These are phyloP conservation scores for Gentiana dahurica DNA, from an alignment of 257 asterid species.

Conservation along the genomic window DNA sequence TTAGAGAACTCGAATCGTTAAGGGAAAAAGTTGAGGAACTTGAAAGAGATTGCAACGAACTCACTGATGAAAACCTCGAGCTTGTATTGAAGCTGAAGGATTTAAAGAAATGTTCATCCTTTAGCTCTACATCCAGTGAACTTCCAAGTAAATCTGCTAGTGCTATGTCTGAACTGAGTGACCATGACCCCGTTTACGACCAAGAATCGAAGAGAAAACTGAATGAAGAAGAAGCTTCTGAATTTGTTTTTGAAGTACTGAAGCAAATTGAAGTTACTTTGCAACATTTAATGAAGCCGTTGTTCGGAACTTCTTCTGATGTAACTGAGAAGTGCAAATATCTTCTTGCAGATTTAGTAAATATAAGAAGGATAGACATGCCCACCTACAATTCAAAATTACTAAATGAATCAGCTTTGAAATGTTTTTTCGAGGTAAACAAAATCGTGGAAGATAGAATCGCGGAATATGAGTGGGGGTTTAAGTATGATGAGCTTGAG, in stretches of 20 bases:
- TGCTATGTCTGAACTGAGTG: conserved; percentile 47
- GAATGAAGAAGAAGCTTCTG: conserved; percentile 19
- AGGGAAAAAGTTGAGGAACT: conserved; percentile 54
- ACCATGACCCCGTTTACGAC: conserved; percentile 29
- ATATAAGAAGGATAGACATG: conserved; percentile 14
- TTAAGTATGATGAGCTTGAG: conserved; percentile 28
- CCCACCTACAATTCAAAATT: conserved; percentile 6
- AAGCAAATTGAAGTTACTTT: conserved; percentile 37
- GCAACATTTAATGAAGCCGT: conserved; percentile 39
- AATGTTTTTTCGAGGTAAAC: conserved; percentile 46
- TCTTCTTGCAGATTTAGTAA: conserved; percentile 18
- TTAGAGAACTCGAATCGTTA: conserved; percentile 39
- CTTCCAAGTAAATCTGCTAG: conserved; percentile 25
- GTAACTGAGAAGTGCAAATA: conserved; percentile 14
- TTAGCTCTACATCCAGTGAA: conserved; percentile 38
- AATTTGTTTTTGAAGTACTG: conserved; percentile 21
- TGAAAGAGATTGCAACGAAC: conserved; percentile 77
- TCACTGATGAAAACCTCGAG: conserved; percentile 80
- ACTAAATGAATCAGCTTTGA: conserved; percentile 18
- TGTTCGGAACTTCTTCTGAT: conserved; percentile 12
- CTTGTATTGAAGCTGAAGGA: conserved; percentile 73
- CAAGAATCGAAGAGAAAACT: conserved; percentile 17
- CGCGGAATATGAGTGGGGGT: conserved; percentile 22
- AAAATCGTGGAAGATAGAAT: conserved; percentile 46
- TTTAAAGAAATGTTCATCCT: conserved; percentile 30